Evolutionary conservation across 169 alveolate species (phyloP).

Genomic region (Plasmodium relictum): DNA sequence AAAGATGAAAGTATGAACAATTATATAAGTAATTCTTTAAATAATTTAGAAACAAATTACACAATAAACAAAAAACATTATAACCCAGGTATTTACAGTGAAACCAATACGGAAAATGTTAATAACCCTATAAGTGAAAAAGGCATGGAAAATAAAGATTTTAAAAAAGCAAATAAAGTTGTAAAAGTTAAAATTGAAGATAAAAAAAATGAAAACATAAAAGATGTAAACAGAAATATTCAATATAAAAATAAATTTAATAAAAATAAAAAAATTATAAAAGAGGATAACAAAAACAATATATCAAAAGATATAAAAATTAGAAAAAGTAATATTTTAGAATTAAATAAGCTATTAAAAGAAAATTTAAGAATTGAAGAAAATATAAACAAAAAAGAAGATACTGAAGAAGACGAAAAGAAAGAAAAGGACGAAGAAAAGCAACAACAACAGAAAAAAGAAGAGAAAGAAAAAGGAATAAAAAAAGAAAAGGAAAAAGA

Average conservation of each 20-base stretch:
- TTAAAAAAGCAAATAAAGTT: not conserved
- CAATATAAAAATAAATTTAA: conserved; percentile 15
- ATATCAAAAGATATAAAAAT: conserved; percentile 34
- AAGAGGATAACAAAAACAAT: conserved; percentile 9
- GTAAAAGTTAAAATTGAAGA: not conserved
- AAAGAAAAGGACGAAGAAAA: conserved; percentile 5
- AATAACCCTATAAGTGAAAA: not conserved
- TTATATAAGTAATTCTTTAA: not conserved
- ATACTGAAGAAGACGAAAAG: conserved; percentile 1
- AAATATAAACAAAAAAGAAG: conserved; percentile 20
- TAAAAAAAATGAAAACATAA: not conserved
- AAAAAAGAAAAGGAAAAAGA: not conserved
- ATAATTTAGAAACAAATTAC: conserved; percentile 11
- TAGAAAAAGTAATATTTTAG: conserved; percentile 29
- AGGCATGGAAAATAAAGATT: not conserved
- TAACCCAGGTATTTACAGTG: not conserved
- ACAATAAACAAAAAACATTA: not conserved
- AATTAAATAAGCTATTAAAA: conserved; percentile 25
- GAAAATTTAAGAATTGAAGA: conserved; percentile 53
- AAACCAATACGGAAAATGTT: not conserved
- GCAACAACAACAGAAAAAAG: conserved; percentile 6
- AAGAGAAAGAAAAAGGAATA: not conserved
- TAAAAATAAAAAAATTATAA: conserved; percentile 17
- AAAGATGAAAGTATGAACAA: not conserved
- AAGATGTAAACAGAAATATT: conserved; percentile 18